Conservation (phyloP, 257 asterid genomes). For the Petunia axillaris region DNA sequence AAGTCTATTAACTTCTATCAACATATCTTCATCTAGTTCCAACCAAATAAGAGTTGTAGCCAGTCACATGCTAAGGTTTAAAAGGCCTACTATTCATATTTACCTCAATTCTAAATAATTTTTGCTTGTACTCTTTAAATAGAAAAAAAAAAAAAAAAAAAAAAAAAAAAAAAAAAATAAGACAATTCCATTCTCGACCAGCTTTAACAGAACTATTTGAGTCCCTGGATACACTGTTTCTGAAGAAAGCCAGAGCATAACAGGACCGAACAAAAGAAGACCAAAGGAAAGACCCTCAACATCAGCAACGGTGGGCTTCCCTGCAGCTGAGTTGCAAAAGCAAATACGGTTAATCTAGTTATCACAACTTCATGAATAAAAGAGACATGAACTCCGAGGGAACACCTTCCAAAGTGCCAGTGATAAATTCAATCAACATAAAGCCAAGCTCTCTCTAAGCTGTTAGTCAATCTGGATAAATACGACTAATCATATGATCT, state of each 20-base stretch:
- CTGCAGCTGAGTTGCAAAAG: conserved; percentile 58
- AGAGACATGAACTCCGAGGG: conserved; percentile 20
- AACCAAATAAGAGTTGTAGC: not conserved
- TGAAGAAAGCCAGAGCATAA: not conserved
- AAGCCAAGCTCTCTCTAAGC: conserved; percentile 84
- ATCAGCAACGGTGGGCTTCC: conserved; percentile 97
- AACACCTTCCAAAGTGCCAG: conserved; percentile 75
- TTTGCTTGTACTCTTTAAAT: no score
- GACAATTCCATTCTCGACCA: not conserved
- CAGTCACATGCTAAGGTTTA: not conserved
- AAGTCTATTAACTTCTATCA: not conserved
- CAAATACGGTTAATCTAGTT: conserved; percentile 11
- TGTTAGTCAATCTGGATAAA: conserved; percentile 17
- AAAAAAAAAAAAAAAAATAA: no score
- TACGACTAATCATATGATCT: not conserved
- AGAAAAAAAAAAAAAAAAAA: not conserved
- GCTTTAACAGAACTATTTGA: not conserved
- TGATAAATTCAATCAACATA: conserved; percentile 79
- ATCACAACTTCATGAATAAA: not conserved
- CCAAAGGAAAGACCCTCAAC: conserved; percentile 66
- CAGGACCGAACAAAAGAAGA: not conserved
- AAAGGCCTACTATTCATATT: not conserved
- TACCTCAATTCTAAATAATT: not conserved
- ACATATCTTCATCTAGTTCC: not conserved
- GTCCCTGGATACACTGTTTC: conserved; percentile 14